Evolutionary conservation across 305 asterid genomes (phyloP).

Genomic region (Fraxinus paxiana): DNA sequence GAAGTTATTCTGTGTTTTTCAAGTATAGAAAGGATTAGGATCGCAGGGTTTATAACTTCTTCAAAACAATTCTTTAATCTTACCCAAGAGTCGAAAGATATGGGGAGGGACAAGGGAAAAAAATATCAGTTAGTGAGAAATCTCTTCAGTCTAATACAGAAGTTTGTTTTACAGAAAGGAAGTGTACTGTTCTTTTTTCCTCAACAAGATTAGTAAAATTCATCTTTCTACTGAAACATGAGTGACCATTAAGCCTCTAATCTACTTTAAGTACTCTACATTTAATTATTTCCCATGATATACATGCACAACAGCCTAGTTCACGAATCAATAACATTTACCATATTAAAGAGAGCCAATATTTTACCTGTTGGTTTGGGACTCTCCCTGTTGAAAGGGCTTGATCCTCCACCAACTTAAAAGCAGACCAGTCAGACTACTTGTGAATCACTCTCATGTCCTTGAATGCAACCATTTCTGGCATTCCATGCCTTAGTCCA

Average conservation of each 20-base stretch:
- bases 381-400: slow-evolving; percentile 46
- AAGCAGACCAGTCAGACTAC: slow-evolving; percentile 55
- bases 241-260: not conserved
- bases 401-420: slow-evolving; percentile 66
- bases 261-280: not conserved
- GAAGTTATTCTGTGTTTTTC: not conserved
- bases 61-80: not conserved
- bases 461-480: slow-evolving; percentile 23
- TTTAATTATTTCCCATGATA: not conserved
- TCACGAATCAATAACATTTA: not conserved
- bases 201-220: not conserved
- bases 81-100: not conserved
- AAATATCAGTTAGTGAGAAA: not conserved
- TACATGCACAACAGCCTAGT: not conserved
- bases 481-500: slow-evolving; percentile 26
- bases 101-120: not conserved
- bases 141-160: not conserved
- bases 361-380: slow-evolving; percentile 62
- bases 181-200: not conserved
- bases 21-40: not conserved
- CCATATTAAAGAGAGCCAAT: not conserved
- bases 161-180: not conserved
- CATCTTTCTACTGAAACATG: not conserved
- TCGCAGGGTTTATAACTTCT: not conserved
- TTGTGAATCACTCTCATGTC: slow-evolving; percentile 31